Percentiles rank a stretch among this genome's conserved stretches.
Conservation (phyloP, 2,329 filamentous ascomycete species). For the Truncatella angustata region DNA sequence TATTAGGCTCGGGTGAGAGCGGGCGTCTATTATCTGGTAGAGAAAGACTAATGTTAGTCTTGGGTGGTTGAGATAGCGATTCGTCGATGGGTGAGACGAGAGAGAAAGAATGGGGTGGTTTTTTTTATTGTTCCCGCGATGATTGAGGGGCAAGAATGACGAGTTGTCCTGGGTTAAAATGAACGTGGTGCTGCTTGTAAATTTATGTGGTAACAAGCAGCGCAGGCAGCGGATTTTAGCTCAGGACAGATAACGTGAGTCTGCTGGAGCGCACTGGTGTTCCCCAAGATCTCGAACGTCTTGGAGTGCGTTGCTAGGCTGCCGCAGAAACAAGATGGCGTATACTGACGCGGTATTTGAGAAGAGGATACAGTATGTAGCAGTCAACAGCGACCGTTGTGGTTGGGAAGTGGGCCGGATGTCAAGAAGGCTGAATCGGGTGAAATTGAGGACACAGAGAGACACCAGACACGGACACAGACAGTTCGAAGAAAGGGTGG, state of each 20-base stretch:
- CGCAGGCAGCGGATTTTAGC: conserved; percentile 4
- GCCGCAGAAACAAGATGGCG: neutral
- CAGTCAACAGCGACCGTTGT: neutral
- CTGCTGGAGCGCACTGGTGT: conserved; percentile 11
- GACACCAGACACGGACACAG: neutral
- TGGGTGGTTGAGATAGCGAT: too few species aligned
- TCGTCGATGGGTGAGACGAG: neutral
- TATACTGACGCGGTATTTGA: neutral
- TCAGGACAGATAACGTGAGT: conserved; percentile 13
- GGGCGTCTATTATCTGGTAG: neutral
- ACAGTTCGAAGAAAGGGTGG: neutral
- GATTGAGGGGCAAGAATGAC: conserved; percentile 2
- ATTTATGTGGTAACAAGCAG: neutral
- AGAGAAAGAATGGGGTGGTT: neutral
- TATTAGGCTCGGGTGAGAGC: conserved; percentile 13
- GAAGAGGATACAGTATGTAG: conserved; percentile 6
- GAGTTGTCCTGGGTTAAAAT: too few species aligned
- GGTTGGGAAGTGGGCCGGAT: conserved; percentile 6
- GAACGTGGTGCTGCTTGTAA: neutral
- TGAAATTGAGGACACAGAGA: conserved; percentile 2
- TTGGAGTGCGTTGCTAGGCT: conserved; percentile 11
- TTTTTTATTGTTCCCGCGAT: neutral
- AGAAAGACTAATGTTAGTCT: neutral
- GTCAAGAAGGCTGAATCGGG: conserved; percentile 7
- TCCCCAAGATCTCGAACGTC: conserved; percentile 4